phyloP scores from a whole-genome alignment of 1,139 yeast species.

The Lodderomyces elongisporus region DNA sequence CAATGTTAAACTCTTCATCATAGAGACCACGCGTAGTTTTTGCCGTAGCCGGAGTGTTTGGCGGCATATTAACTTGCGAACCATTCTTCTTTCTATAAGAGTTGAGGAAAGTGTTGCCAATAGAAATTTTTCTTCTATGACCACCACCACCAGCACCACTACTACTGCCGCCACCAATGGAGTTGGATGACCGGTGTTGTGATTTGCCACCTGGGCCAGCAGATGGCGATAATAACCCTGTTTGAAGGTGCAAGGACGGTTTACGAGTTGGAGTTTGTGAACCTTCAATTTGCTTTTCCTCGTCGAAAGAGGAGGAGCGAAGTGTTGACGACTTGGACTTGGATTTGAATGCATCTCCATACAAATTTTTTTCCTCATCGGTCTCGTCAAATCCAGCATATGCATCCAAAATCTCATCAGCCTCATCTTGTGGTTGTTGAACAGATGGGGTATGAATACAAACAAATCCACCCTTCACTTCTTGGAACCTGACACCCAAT shows the following conservation, averaged over 20 bases:
- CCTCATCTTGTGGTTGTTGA: constrained; percentile 24
- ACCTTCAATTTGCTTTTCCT: constrained; percentile 12
- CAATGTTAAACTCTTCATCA: constrained; percentile 19
- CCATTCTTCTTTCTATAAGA: constrained; percentile 45
- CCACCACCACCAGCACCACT: constrained; percentile 20
- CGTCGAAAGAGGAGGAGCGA: constrained; percentile 12
- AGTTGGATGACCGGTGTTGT: constrained; percentile 21
- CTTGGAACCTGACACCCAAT: constrained; percentile 77
- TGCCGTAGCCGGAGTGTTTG: constrained; percentile 50
- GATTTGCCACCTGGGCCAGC: constrained; percentile 10
- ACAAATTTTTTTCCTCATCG: constrained; percentile 32
- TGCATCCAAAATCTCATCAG: constrained; percentile 9
- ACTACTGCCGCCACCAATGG: constrained; percentile 16
- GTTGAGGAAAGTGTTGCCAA: constrained; percentile 51
- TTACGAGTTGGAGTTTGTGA: constrained; percentile 33
- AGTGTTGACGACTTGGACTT: constrained; percentile 24
- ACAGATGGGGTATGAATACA: constrained; percentile 67
- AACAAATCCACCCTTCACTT: constrained; percentile 90
- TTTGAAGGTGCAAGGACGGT: constrained; percentile 33
- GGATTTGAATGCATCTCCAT: constrained; percentile 42
- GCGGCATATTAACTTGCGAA: constrained; percentile 42
- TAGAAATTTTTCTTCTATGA: constrained; percentile 60
- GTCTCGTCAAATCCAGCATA: constrained; percentile 3
- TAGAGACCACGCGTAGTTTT: constrained; percentile 35
- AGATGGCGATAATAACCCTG: constrained; percentile 14